Percentiles rank a stretch among this genome's conserved stretches.
phyloP scores from a whole-genome alignment of 495 filamentous ascomycete species.

The Cryomyces minteri region DNA sequence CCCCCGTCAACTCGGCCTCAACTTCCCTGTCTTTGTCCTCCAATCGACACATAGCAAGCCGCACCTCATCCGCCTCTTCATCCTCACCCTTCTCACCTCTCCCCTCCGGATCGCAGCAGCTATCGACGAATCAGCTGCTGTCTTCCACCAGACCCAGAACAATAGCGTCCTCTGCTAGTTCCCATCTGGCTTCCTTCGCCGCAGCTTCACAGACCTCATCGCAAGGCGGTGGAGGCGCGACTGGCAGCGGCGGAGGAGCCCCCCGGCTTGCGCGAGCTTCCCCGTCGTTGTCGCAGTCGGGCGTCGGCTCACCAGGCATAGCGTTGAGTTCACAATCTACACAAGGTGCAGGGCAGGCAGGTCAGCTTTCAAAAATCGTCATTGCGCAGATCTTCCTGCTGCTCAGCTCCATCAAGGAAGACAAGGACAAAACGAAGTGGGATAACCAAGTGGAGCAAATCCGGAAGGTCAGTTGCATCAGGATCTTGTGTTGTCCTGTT shows the following conservation, averaged over 20 bases:
- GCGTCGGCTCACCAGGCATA: slow-evolving; percentile 41
- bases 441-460: slow-evolving; percentile 82
- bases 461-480: slow-evolving; percentile 46
- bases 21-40: slow-evolving; percentile 36
- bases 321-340: slow-evolving; percentile 25
- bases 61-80: slow-evolving; percentile 31
- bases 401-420: slow-evolving; percentile 81
- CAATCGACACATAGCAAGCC: slow-evolving; percentile 26
- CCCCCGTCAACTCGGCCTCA: slow-evolving; percentile 32
- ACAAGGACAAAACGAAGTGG: slow-evolving; percentile 84
- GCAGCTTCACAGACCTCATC: slow-evolving; percentile 30
- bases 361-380: slow-evolving; percentile 57
- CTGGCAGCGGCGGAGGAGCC: slow-evolving; percentile 33
- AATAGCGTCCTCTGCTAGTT: slow-evolving; percentile 39
- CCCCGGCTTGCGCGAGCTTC: slow-evolving; percentile 42
- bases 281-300: slow-evolving; percentile 42
- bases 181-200: slow-evolving; percentile 43
- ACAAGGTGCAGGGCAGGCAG: slow-evolving; percentile 10
- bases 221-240: slow-evolving; percentile 32
- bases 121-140: slow-evolving; percentile 30
- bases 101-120: slow-evolving; percentile 42
- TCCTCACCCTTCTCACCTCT: slow-evolving; percentile 34
- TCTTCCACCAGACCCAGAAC: slow-evolving; percentile 40
- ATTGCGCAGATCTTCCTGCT: slow-evolving; percentile 89
- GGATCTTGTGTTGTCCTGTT: not conserved